A percentile compares a stretch with the other conserved stretches of the same genome.
Evolutionary conservation across 345 rosid species (phyloP).

Genomic region (Hibiscus syriacus): DNA sequence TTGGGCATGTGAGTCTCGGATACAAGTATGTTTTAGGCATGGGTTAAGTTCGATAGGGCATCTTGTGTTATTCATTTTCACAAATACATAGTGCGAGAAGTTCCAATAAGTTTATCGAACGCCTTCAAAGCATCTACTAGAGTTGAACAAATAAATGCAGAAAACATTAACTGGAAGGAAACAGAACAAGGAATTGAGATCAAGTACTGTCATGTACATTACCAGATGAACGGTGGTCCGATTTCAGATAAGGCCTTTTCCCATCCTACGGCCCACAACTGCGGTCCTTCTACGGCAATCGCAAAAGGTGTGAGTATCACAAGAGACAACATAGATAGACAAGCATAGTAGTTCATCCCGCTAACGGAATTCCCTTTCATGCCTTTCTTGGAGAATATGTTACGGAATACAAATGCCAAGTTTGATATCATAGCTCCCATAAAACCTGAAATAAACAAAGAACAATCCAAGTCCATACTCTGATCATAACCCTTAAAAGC

Average conservation of each 20-base stretch:
- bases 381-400: too few relatives aligned
- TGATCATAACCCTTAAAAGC: neutral
- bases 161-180: neutral
- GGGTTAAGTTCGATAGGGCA: neutral
- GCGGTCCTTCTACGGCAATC: constrained; percentile 99
- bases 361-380: too few relatives aligned
- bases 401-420: too few relatives aligned
- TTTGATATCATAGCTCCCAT: too few relatives aligned
- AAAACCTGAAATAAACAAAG: constrained; percentile 50
- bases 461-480: constrained; percentile 15
- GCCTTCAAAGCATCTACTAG: neutral
- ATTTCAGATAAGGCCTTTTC: constrained; percentile 57
- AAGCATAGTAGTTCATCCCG: too few relatives aligned
- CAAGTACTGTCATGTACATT: constrained; percentile 10
- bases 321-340: too few relatives aligned
- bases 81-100: neutral
- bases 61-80: neutral
- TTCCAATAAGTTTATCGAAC: neutral
- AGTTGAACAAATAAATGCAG: neutral
- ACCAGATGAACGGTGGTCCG: constrained; percentile 86
- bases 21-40: neutral
- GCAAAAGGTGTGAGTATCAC: too few relatives aligned
- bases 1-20: neutral
- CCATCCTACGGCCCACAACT: constrained; percentile 90
- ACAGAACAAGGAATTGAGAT: neutral